Conservation (phyloP, 163 green algal species). For the Chlamydomonas reinhardtii region DNA sequence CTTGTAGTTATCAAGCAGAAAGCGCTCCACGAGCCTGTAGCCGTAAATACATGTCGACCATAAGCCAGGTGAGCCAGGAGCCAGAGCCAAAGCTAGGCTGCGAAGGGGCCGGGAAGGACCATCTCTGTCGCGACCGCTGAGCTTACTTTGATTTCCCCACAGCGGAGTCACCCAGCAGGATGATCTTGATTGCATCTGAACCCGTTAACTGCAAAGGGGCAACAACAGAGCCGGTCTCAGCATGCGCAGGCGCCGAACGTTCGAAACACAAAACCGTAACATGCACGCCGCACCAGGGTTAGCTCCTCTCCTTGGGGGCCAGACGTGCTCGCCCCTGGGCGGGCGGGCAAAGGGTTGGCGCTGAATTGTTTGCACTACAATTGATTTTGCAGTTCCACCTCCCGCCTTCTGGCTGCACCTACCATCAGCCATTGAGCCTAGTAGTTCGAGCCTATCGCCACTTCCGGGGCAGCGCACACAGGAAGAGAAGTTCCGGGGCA, state of each 20-base stretch:
- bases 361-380: neutral
- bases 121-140: no score
- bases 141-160: slow-evolving; percentile 79
- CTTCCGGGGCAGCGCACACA: no score
- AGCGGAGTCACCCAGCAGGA: slow-evolving; percentile 76
- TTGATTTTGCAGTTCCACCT: neutral
- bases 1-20: slow-evolving; percentile 77
- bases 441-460: no score
- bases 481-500: no score
- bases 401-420: neutral
- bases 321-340: slow-evolving; percentile 44
- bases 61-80: no score
- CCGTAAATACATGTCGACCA: no score
- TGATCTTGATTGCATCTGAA: slow-evolving; percentile 72
- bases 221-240: neutral
- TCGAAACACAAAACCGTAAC: neutral
- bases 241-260: slow-evolving; percentile 9
- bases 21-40: slow-evolving; percentile 75
- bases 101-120: no score
- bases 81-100: no score
- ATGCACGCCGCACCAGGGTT: slow-evolving; percentile 32
- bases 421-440: neutral
- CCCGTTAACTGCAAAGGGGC: slow-evolving; percentile 60
- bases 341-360: neutral
- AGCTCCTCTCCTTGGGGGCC: slow-evolving; percentile 66